Percentiles rank a stretch among this genome's conserved stretches.
phyloP scores from a whole-genome alignment of 257 asterid species.

The Scutellaria minor region DNA sequence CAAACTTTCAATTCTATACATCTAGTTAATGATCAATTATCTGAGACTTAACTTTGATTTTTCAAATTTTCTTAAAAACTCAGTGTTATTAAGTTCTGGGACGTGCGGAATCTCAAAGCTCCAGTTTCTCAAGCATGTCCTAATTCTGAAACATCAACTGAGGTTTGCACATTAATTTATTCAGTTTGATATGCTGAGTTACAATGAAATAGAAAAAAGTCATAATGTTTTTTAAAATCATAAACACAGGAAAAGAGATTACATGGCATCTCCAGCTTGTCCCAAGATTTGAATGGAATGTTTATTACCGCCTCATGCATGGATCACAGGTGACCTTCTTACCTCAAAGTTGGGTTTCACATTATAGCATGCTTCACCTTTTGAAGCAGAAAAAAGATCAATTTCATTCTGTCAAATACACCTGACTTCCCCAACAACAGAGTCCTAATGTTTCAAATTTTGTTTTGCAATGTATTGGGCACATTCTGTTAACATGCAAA shows the following conservation, averaged over 20 bases:
- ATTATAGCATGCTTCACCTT: background rate
- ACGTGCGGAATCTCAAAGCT: constrained; percentile 74
- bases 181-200: background rate
- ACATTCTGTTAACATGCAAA: too few relatives aligned
- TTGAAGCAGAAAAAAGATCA: background rate
- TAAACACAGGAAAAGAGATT: constrained; percentile 56
- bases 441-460: too few relatives aligned
- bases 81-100: constrained; percentile 90
- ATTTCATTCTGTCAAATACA: background rate
- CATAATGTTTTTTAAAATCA: background rate
- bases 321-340: constrained; percentile 75
- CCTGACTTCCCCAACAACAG: background rate
- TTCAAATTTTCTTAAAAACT: constrained; percentile 21
- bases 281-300: constrained; percentile 87
- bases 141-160: constrained; percentile 44
- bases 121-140: constrained; percentile 82
- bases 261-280: constrained; percentile 89
- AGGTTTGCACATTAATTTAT: constrained; percentile 45
- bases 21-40: constrained; percentile 14
- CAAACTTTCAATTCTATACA: constrained; percentile 24
- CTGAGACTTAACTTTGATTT: constrained; percentile 19
- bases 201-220: background rate
- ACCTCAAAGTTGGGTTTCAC: constrained; percentile 7
- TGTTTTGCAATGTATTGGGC: too few relatives aligned
- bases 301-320: constrained; percentile 88